Evolutionary conservation across 257 asterid species (phyloP).

Genomic region (Solanum chiquidenum): DNA sequence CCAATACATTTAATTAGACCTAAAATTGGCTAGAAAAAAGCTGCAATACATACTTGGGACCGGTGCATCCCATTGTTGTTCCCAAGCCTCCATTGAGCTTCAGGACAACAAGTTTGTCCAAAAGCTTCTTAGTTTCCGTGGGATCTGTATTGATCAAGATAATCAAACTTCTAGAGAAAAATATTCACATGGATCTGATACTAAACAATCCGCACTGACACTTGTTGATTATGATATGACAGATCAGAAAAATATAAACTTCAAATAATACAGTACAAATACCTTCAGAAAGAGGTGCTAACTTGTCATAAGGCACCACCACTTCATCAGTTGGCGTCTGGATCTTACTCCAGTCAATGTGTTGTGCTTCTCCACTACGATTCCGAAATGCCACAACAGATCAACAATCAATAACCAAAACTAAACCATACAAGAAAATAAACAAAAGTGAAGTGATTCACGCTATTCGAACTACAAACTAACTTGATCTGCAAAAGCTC

Average conservation of each 20-base stretch:
- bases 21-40: not conserved
- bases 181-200: not conserved
- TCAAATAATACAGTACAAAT: not conserved
- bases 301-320: slow-evolving; percentile 28
- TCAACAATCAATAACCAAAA: not conserved
- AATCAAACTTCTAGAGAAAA: not conserved
- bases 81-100: slow-evolving; percentile 99
- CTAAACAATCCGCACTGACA: not conserved
- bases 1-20: not conserved
- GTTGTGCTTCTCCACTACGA: slow-evolving; percentile 27
- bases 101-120: slow-evolving; percentile 88
- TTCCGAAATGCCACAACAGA: not conserved
- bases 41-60: slow-evolving; percentile 68
- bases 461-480: not conserved
- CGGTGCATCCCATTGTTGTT: slow-evolving; percentile 99
- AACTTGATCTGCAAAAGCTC: not conserved
- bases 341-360: slow-evolving; percentile 36
- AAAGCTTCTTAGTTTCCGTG: slow-evolving; percentile 52
- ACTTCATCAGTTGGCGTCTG: slow-evolving; percentile 34
- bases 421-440: not conserved
- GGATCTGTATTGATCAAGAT: slow-evolving; percentile 41
- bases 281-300: slow-evolving; percentile 84
- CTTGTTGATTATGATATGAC: not conserved
- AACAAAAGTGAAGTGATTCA: not conserved
- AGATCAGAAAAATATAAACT: not conserved